Evolutionary conservation across 1,284 basidiomycete species (phyloP), one percentile per base, ranked within the genome.

Genomic region (Irpex sp.): DNA sequence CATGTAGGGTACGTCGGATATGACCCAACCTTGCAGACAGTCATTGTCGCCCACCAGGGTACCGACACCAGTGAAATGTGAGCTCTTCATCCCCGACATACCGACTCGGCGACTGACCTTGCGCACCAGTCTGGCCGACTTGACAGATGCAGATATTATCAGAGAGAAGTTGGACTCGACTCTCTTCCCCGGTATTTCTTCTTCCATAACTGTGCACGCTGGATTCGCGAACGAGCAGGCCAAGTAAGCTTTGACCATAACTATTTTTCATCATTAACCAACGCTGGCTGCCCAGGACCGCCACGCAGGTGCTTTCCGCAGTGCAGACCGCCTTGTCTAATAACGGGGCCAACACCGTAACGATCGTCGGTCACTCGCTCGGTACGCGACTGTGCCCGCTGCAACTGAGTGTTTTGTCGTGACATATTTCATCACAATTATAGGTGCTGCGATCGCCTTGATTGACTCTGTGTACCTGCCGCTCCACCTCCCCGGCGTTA

Each of bases 171-270:
- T 82, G 43, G 76, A 83, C 66, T 58, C 80, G 0, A 72, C 74
- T 0, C 74, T 88, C 11, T 91, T 91, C 77, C 87, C 87, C 6
- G 84, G 84, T 0, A 59, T 88, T 37, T 71, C 77, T 46, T 73
- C 77, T 0, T 68, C 71, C 8, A 77, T 89, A 31, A 56, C 79
- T 65, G 85, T 83, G 0, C 88, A 91, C 70, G 69, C 70, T 9
- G 87, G 88, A 15, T 91, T 90, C 72, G 75, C 69, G 1, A 70
- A 78, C 11, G 78, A 78, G 11, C 88, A 90, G 36, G 77, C 83
- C 2, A 71, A 74, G 87, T 88, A 66, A 57, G 63, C 3, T 6
- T 21, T 50, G 7, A 8, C 39, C 49, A 8, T 50, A 50, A 26
- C 26, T 26, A 26, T 26, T 26, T 26, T 26, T 26, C 26, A 26